Evolutionary conservation across 257 asterid species (phyloP), one percentile per base, ranked within the genome.

Genomic region (Dorcoceras hygrometricum): DNA sequence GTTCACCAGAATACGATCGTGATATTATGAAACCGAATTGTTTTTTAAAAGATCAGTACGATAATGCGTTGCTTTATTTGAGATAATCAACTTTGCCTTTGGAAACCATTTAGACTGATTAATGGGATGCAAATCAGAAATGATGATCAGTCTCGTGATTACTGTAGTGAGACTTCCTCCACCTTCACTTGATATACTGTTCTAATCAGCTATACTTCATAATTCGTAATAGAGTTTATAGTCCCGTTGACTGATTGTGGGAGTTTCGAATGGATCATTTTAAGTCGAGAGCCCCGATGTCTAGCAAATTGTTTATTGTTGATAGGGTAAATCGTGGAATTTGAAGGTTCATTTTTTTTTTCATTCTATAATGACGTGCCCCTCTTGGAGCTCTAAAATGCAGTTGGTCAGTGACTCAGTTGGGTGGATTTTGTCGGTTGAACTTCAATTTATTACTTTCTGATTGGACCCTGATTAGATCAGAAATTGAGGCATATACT

Each of bases 221-320:
- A 29, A n/a, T 32, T 32, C 39, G 39, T 32, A 32, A 7, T 32
- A 32, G 1, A 32, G 12, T 32, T 32, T 32, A 32, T 32, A 8
- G 8, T 32, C 39, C 39, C 8, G 39, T 32, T 32, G 39, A 32
- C 39, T 7, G 39, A 32, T 10, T 32, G 39, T 2, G 11, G 39
- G 39, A 7, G 39, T 32, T 32, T 27, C 56, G 32, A 50, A 50
- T n/a, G n/a, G n/a, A n/a, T n/a, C 66, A 76, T 66, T 25, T 53
- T n/a, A 23, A 14, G 59, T 67, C 46, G 29, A 32, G 26, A 54
- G 46, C 22, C 54, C 32, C 4, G 43, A 25, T 63, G 3, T 8
- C 6, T 6, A 31, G 46, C 27, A 50, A 22, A 8, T 59, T 24
- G 12, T 58, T 10, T 28, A 18, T 50, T 19, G 18, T 27, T 10